Base-by-base conservation (phyloP, 1,139 yeast species). In the Taphrina confusa region DNA sequence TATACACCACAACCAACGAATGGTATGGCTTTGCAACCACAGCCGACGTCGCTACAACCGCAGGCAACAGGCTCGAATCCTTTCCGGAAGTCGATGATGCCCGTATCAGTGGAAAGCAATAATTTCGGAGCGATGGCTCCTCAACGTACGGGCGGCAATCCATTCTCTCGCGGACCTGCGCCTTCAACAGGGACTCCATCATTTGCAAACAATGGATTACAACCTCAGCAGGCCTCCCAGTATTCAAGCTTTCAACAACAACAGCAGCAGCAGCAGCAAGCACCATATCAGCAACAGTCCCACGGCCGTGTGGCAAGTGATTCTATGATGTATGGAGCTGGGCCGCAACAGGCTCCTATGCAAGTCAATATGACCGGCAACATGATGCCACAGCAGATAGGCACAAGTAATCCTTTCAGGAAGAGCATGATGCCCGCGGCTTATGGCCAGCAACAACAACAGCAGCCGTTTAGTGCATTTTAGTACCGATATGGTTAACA, bases 381-480 rank as follows among this genome's bases (percentile, higher is more conserved):
- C 20, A 30, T 63, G 25, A 37, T 44, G 50, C 47, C 64, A 11
- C 66, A 64, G 50, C 40, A 54, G 27, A 64, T 65, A 3, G 63
- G 66, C 11, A 59, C 57, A 20, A 60, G 65, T 5, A 64, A 64
- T 37, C 66, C 66, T 14, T 64, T 64, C 61, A 45, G 66, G n/a
- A 63, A 54, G 25, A 40, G 65, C 36, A 63, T 64, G 31, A 58
- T 51, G 46, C 64, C 65, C 16, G 11, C 5, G 3, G 31, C 31
- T 14, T 30, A 31, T 42, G 47, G 18, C 22, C 42, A 37, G 20
- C 25, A 22, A n/a, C 42, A 37, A 5, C 42, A 37, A 25, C 42
- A n/a, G 25, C 42, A 37, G 23, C 42, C 42, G 20, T 37, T 37
- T 25, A 25, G 42, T 37, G 42, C 42, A 1, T 37, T 37, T 18